Evolutionary conservation across 1,139 yeast species (phyloP).

Genomic region (Nadsonia commutata): DNA sequence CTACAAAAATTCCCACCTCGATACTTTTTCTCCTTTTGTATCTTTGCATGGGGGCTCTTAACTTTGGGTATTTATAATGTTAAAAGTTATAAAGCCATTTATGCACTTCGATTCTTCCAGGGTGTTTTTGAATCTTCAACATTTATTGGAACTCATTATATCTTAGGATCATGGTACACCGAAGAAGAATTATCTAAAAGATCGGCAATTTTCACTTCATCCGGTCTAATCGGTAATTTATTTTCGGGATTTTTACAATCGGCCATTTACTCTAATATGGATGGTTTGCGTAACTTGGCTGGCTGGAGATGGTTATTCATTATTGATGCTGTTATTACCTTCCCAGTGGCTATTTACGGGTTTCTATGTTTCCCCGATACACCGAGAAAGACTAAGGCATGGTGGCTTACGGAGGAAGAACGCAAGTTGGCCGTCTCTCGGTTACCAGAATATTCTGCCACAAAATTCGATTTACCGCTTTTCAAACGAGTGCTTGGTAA

Average conservation of each 20-base stretch:
- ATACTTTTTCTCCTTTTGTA: conserved; percentile 42
- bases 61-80: conserved; percentile 42
- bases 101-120: conserved; percentile 42
- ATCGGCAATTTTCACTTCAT: conserved; percentile 33
- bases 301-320: conserved; percentile 64
- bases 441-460: conserved; percentile 7
- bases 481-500: conserved; percentile 19
- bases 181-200: conserved; percentile 45
- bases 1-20: conserved; percentile 31
- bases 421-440: conserved; percentile 15
- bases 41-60: conserved; percentile 49
- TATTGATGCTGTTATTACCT: conserved; percentile 38
- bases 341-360: conserved; percentile 50
- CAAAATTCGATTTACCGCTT: conserved; percentile 17
- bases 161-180: conserved; percentile 47
- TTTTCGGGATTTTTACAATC: conserved; percentile 31
- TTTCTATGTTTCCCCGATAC: conserved; percentile 54
- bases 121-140: conserved; percentile 50
- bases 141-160: conserved; percentile 45
- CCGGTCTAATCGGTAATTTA: conserved; percentile 24
- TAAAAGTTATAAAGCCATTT: conserved; percentile 32
- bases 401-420: conserved; percentile 20
- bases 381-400: conserved; percentile 30
- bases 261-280: conserved; percentile 37
- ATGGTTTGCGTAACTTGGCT: conserved; percentile 33